Percentiles rank a stretch among this genome's conserved stretches.
phyloP scores from a whole-genome alignment of 108 stramenopile species.

The Seminavis robusta region DNA sequence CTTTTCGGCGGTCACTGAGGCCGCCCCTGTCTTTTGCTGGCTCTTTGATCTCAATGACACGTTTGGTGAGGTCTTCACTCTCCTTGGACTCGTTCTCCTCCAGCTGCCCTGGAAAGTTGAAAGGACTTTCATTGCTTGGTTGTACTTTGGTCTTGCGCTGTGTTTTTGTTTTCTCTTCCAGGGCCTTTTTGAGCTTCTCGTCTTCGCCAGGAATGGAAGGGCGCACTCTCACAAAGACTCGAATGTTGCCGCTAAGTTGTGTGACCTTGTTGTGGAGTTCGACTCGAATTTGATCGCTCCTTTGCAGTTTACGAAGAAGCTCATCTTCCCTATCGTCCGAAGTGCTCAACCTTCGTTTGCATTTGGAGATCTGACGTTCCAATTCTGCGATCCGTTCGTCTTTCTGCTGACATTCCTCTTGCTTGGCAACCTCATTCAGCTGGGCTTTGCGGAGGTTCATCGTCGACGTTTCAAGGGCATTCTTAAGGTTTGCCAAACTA shows the following conservation, averaged over 20 bases:
- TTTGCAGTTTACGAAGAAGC: slow-evolving; percentile 44
- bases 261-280: slow-evolving; percentile 73
- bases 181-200: neutral
- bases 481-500: no score
- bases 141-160: slow-evolving; percentile 6
- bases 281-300: slow-evolving; percentile 66
- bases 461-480: no score
- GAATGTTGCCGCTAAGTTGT: slow-evolving; percentile 82
- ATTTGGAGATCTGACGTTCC: neutral
- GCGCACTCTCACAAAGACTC: slow-evolving; percentile 82
- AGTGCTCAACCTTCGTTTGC: neutral
- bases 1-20: slow-evolving; percentile 58
- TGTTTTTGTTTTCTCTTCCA: no score
- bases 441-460: no score
- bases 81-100: slow-evolving; percentile 8
- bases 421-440: neutral
- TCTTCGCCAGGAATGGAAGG: slow-evolving; percentile 44
- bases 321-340: slow-evolving; percentile 56
- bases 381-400: neutral
- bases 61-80: slow-evolving; percentile 71
- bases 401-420: slow-evolving; percentile 3
- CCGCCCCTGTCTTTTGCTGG: slow-evolving; percentile 82
- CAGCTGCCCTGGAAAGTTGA: slow-evolving; percentile 49
- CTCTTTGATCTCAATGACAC: slow-evolving; percentile 63
- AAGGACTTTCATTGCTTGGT: slow-evolving; percentile 20